Base-by-base conservation (phyloP, 192 early-diverging fungal species). In the Coemansia umbellata region DNA sequence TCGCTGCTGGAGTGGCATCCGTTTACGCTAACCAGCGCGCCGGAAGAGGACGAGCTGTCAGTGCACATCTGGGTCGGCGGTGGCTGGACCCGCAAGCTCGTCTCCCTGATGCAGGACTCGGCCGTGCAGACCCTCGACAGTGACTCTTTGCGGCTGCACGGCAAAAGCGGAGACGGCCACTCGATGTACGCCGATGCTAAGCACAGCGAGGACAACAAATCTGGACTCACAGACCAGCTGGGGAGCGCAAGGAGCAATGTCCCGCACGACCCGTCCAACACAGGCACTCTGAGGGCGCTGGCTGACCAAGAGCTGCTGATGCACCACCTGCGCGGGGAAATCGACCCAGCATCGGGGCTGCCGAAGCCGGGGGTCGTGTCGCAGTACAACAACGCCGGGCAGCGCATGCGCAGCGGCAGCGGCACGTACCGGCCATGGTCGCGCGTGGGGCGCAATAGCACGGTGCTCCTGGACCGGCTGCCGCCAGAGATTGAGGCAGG, bases 11-110 rank as follows among this genome's bases (percentile, higher is more conserved):
- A 91, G 58, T 90, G 89, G 89, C 89, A 91, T 57, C 90, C 90
- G 11, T 91, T 91, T 64, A 91, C 90, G 18, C 66, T 91, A 50
- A 91, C 90, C 17, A 88, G 86, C 27, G 86, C 87, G 30, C 90
- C 90, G 9, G 79, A 91, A 55, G 89, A 91, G 47, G 81, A 83
- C 39, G 84, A 84, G 55, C 53, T 87, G 32, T 82, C 83, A 15
- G 58, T 91, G 31, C 90, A 91, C 60, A 90, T 91, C 53, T 83
- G 87, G 66, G 76, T 89, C 18, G 86, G 77, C 9, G 89, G 89
- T 31, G 87, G 84, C 58, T 91, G 84, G 84, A 90, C 88, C 17
- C 81, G 79, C 15, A 58, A 69, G 57, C 84, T 91, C 35, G 63
- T 77, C 19, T 31, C 43, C 21, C 50, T 50, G 52, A 58, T 77